Conservation (phyloP, 2,329 filamentous ascomycete species). For the Ophiostoma perfectum region DNA sequence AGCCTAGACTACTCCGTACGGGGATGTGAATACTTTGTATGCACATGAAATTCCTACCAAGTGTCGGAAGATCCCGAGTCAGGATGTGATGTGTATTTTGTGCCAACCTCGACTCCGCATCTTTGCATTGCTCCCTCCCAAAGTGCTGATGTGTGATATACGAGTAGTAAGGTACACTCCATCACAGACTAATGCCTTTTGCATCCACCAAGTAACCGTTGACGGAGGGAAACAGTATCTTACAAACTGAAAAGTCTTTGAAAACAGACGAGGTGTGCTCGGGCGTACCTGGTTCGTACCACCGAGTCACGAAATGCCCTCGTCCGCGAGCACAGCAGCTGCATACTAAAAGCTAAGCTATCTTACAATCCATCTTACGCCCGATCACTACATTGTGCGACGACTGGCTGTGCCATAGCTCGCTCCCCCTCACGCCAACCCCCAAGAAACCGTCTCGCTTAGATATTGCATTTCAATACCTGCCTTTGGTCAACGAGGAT, state of each 20-base stretch:
- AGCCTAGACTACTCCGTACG: too few species aligned
- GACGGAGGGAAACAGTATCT: too few species aligned
- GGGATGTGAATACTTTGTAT: neutral
- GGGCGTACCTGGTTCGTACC: too few species aligned
- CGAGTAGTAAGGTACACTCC: too few species aligned
- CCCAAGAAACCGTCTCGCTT: slow-evolving; percentile 2
- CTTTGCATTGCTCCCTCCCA: neutral
- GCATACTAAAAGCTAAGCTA: neutral
- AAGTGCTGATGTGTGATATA: too few species aligned
- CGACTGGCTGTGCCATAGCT: neutral
- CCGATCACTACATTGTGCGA: neutral
- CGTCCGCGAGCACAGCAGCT: neutral
- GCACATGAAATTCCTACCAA: neutral
- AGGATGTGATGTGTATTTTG: neutral
- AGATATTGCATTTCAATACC: neutral
- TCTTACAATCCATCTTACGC: neutral
- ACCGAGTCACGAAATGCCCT: too few species aligned
- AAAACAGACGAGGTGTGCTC: too few species aligned
- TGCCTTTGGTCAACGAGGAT: too few species aligned
- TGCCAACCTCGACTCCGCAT: neutral
- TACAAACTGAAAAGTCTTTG: too few species aligned
- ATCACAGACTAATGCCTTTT: too few species aligned
- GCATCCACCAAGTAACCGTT: too few species aligned
- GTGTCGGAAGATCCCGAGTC: neutral
- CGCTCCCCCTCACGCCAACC: neutral